Conservation (phyloP, 768 basidiomycete species). For the Termitomyces sp. region DNA sequence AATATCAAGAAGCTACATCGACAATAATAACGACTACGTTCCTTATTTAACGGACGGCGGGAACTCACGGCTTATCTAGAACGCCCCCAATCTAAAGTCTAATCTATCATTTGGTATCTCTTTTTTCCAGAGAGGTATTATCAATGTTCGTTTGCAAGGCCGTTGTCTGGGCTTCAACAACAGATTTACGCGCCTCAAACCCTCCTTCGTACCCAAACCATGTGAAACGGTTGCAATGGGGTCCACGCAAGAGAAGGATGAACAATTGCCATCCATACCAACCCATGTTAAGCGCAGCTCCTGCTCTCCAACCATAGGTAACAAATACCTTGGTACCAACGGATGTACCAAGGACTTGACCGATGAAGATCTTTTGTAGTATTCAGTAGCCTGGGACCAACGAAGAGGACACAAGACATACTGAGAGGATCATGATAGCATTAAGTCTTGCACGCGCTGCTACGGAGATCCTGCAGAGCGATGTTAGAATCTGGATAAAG, state of each 20-base stretch:
- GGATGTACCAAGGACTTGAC: conserved; percentile 79
- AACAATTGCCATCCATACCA: conserved; percentile 51
- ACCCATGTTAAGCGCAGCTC: conserved; percentile 55
- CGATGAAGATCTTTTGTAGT: conserved; percentile 51
- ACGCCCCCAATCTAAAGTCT: too few relatives aligned
- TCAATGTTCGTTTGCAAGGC: not conserved
- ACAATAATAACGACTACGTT: too few relatives aligned
- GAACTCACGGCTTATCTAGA: too few relatives aligned
- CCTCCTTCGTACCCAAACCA: conserved; percentile 69
- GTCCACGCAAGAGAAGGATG: conserved; percentile 61
- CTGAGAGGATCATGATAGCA: conserved; percentile 68
- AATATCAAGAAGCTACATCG: too few relatives aligned
- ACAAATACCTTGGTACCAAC: conserved; percentile 71
- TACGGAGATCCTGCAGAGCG: conserved; percentile 26
- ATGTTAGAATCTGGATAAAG: not conserved
- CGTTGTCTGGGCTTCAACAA: conserved; percentile 18
- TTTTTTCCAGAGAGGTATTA: not conserved
- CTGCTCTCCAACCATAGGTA: conserved; percentile 63
- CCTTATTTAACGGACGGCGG: too few relatives aligned
- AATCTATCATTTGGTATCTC: not conserved
- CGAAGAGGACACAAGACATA: conserved; percentile 15
- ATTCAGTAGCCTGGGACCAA: not conserved
- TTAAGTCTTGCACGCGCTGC: conserved; percentile 67
- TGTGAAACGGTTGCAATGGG: conserved; percentile 51
- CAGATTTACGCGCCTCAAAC: conserved; percentile 33